Evolutionary conservation across 129 eudicot genomes (phyloP).

Genomic region (Ambrosia artemisiifolia): DNA sequence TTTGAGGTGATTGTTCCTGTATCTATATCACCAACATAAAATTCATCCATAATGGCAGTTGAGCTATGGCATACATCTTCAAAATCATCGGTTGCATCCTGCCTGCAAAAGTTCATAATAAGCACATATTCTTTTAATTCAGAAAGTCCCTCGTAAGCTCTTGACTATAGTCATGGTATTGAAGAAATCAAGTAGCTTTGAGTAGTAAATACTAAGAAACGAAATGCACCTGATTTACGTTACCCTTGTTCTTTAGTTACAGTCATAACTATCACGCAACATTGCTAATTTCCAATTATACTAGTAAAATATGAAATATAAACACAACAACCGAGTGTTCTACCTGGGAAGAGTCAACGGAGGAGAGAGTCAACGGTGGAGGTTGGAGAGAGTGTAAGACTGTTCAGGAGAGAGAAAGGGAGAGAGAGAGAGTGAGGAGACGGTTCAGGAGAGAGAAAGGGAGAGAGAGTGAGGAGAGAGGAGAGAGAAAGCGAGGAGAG

Average conservation of each 20-base stretch:
- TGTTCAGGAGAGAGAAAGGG: too few relatives aligned
- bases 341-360: too few relatives aligned
- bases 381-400: too few relatives aligned
- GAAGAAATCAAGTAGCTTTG: too few relatives aligned
- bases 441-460: too few relatives aligned
- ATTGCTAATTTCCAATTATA: neutral
- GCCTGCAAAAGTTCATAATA: conserved; percentile 40
- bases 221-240: neutral
- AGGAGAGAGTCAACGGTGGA: too few relatives aligned
- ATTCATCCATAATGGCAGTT: conserved; percentile 80
- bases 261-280: neutral
- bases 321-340: neutral
- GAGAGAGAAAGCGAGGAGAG: too few relatives aligned
- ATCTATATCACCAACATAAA: conserved; percentile 70
- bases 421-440: too few relatives aligned
- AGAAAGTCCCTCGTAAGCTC: neutral
- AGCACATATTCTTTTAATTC: neutral
- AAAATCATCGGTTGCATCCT: conserved; percentile 97
- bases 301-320: neutral
- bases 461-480: too few relatives aligned
- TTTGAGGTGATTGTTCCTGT: too few relatives aligned
- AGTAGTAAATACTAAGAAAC: neutral
- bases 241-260: neutral
- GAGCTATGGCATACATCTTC: conserved; percentile 95
- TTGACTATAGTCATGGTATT: too few relatives aligned